Conservation (phyloP, 345 rosid species). For the Brassica cretica region DNA sequence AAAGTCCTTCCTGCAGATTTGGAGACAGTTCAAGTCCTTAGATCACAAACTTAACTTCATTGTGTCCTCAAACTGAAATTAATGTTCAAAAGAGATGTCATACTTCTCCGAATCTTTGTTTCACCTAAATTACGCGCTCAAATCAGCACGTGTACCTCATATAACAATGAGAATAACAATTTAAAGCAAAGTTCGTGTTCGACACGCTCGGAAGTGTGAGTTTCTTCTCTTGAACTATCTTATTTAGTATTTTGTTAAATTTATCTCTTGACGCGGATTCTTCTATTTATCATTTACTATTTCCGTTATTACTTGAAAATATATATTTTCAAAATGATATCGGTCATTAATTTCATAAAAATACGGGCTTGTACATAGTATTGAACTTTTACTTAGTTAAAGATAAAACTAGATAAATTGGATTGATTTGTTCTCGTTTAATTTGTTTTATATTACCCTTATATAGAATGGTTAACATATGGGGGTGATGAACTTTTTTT, state of each 20-base stretch:
- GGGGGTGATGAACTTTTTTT: not conserved
- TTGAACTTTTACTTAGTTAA: no score
- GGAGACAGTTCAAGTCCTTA: conserved; percentile 45
- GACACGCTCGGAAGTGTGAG: conserved; percentile 12
- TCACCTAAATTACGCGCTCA: not conserved
- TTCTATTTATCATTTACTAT: not conserved
- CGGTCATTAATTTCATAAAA: not conserved
- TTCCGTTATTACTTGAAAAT: not conserved
- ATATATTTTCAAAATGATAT: not conserved
- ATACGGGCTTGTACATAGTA: not conserved
- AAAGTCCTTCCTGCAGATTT: conserved; percentile 59
- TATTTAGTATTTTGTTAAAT: conserved; percentile 6
- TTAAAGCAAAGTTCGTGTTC: not conserved
- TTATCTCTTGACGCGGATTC: conserved; percentile 16
- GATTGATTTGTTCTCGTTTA: not conserved
- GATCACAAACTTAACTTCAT: conserved; percentile 31
- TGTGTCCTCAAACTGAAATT: conserved; percentile 41
- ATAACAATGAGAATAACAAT: not conserved
- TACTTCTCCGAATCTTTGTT: conserved; percentile 25
- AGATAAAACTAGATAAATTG: not conserved
- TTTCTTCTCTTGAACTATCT: conserved; percentile 4
- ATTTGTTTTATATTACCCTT: not conserved
- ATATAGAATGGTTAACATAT: not conserved
- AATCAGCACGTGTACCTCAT: not conserved
- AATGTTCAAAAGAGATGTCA: not conserved